A percentile compares a stretch with the other conserved stretches of the same genome.
These are phyloP conservation scores for Clavariopsis aquatica DNA, from an alignment of 495 filamentous ascomycete species.

Conservation along the genomic window DNA sequence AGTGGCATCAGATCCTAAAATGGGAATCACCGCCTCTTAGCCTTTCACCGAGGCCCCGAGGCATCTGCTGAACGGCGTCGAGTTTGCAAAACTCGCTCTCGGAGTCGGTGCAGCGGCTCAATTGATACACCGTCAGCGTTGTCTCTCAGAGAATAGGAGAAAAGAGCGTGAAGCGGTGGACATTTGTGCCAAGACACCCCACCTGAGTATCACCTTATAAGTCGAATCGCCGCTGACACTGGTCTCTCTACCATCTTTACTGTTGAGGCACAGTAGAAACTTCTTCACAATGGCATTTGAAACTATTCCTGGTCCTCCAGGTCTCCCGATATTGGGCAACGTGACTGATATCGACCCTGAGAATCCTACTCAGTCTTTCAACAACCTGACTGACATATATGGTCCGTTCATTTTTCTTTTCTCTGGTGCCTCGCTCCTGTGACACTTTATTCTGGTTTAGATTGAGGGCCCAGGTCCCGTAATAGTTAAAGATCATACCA, in stretches of 20 bases:
- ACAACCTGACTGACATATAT: constrained; percentile 12
- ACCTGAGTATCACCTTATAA: neutral
- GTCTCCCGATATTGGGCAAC: constrained; percentile 21
- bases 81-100: neutral
- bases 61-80: neutral
- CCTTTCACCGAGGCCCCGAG: constrained; percentile 6
- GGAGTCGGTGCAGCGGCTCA: neutral
- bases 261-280: neutral
- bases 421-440: too few relatives aligned
- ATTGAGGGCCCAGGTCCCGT: too few relatives aligned
- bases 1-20: neutral
- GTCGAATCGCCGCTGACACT: neutral
- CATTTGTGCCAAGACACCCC: neutral
- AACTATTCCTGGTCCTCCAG: constrained; percentile 27
- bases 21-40: neutral
- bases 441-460: too few relatives aligned
- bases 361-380: constrained; percentile 14
- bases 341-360: constrained; percentile 21
- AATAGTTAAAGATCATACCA: too few relatives aligned
- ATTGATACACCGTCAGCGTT: neutral
- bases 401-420: constrained; percentile 8
- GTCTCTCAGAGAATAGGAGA: neutral
- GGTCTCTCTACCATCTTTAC: neutral
- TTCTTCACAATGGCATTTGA: neutral
- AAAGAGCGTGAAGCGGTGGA: neutral